Base-by-base conservation (phyloP, 176 grass and related monocot species). In the Zizania latifolia region DNA sequence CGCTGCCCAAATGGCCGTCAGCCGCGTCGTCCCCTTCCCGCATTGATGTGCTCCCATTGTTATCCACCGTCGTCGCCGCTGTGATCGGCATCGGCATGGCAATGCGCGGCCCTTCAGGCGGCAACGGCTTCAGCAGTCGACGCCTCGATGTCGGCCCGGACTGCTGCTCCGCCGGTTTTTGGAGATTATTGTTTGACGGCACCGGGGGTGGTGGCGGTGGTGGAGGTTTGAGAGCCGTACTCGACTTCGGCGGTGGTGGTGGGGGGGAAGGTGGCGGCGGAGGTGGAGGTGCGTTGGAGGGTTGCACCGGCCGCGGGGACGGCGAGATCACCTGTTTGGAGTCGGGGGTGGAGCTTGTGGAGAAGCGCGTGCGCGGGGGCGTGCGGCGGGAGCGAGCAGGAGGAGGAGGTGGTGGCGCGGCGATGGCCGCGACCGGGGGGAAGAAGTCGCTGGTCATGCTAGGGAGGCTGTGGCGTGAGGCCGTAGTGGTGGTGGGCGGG, bases 401-500 rank as follows among this genome's bases (percentile, higher is more conserved):
- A 0, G 88, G 88, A 16, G 81, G 81, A 16, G 81, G 81, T 10
- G 85, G 68, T 6, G 78, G 84, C 46, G 85, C 79, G 0, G 85
- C 58, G 7, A 84, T 81, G 55, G 86, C 72, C 1, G 79, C 26
- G 4, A 75, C 86, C 11, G 75, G 30, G 41, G 46, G 70, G 24
- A 88, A 88, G 75, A 82, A 84, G 35, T 88, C 90, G 81, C 90
- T 90, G 61, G 85, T 90, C 48, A 93, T 72, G 62, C 93, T 97
- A 21, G 88, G 90, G 12, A 97, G 83, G 84, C 95, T 99, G 58
- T 82, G 91, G 17, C 95, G 95, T 0, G 95, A 99, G 2, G 87
- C 76, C 2, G 84, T 90, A 3, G 87, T 86, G 65, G 83, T 86
- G 66, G 83, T 90, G 8, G 79, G 85, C 51, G 87, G 95, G 58